Evolutionary conservation across 192 early-diverging fungal genomes (phyloP).

Genomic region (Phycomyces blakesleeanus): DNA sequence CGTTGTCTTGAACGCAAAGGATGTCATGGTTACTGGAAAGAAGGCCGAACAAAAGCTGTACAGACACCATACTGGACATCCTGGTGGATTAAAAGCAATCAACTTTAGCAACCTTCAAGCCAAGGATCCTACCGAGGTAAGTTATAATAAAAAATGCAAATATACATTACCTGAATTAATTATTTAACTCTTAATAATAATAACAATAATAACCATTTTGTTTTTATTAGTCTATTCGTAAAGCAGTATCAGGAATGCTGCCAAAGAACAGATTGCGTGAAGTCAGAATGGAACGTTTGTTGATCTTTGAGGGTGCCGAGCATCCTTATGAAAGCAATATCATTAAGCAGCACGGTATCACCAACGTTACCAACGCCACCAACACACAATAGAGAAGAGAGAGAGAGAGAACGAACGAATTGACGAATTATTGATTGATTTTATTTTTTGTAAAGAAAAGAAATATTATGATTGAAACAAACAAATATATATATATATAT

Average conservation of each 20-base stretch:
- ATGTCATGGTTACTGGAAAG: conserved; percentile 75
- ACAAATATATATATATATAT: too few relatives aligned
- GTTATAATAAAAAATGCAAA: background rate
- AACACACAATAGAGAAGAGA: conserved; percentile 2
- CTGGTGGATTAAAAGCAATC: conserved; percentile 81
- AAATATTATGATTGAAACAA: too few relatives aligned
- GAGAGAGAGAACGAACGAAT: too few relatives aligned
- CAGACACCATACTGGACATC: conserved; percentile 80
- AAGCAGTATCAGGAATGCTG: conserved; percentile 91
- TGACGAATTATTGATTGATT: too few relatives aligned
- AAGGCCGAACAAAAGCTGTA: conserved; percentile 86
- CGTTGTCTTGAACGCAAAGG: conserved; percentile 88
- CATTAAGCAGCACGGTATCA: conserved; percentile 63
- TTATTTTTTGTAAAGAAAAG: too few relatives aligned
- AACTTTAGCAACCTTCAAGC: conserved; percentile 69
- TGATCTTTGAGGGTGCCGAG: conserved; percentile 79
- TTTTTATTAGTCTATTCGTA: conserved; percentile 58
- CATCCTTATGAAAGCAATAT: conserved; percentile 89
- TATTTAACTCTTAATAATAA: background rate
- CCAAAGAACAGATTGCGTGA: conserved; percentile 91
- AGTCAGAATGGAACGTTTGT: conserved; percentile 67
- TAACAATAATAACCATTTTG: background rate
- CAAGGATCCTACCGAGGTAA: conserved; percentile 72
- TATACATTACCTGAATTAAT: background rate
- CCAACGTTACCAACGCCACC: background rate